A percentile compares a stretch with the other conserved stretches of the same genome.
These are phyloP conservation scores for Hibiscus mutabilis DNA, from an alignment of 345 rosid species.

Conservation along the genomic window DNA sequence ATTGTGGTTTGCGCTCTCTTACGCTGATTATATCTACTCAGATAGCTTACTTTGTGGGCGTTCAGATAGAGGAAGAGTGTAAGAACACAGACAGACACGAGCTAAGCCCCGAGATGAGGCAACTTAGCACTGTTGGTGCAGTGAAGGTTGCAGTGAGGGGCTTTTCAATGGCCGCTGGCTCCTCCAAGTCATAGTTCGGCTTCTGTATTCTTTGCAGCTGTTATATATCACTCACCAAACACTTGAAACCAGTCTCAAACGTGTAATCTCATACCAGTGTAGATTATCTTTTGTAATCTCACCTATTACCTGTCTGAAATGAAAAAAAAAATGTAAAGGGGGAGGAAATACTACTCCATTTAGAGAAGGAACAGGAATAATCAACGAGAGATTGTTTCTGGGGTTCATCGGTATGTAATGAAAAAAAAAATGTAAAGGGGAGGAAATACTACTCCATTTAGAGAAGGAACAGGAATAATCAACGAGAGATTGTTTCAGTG, in stretches of 20 bases:
- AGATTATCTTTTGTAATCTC: not conserved
- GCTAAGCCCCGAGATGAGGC: slow-evolving; percentile 67
- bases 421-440: too few species aligned
- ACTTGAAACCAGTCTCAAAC: not conserved
- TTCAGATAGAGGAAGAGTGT: slow-evolving; percentile 6
- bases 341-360: not conserved
- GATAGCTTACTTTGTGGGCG: slow-evolving; percentile 7
- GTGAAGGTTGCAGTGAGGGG: slow-evolving; percentile 85
- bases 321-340: not conserved
- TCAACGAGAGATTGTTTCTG: not conserved
- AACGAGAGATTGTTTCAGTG: not conserved
- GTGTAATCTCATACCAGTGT: not conserved
- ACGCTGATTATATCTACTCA: not conserved
- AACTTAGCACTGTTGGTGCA: slow-evolving; percentile 72
- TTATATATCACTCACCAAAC: not conserved
- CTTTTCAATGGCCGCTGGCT: slow-evolving; percentile 32
- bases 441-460: too few species aligned
- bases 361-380: not conserved
- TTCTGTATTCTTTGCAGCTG: slow-evolving; percentile 16
- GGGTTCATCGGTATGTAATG: not conserved
- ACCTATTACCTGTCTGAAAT: not conserved
- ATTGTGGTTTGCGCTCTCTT: not conserved
- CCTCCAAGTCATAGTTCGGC: slow-evolving; percentile 28
- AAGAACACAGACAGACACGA: slow-evolving; percentile 29
- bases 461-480: not conserved